phyloP scores from a whole-genome alignment of 148 eudicot species.

The Rhododendron vialii region DNA sequence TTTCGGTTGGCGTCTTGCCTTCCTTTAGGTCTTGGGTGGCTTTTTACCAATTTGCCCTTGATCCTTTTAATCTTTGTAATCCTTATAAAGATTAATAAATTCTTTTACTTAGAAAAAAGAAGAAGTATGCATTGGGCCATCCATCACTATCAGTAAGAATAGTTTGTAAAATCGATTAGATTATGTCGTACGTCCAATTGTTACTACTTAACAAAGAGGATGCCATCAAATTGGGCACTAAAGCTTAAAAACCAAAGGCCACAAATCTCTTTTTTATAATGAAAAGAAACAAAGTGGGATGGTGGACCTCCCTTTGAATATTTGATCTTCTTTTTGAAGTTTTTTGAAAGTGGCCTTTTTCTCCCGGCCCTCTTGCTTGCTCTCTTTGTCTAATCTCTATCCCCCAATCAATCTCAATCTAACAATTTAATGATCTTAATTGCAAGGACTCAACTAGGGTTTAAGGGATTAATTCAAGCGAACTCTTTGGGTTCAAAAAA shows the following conservation, averaged over 20 bases:
- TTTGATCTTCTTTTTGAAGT: constrained; percentile 4
- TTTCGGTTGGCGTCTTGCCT: too few species aligned
- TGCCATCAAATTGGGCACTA: not conserved
- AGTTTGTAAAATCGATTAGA: not conserved
- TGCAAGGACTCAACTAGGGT: too few species aligned
- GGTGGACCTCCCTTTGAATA: constrained; percentile 11
- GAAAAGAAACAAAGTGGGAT: constrained; percentile 15
- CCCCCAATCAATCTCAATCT: not conserved
- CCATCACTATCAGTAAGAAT: not conserved
- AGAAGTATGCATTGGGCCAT: not conserved
- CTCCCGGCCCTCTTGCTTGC: not conserved
- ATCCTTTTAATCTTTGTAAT: too few species aligned
- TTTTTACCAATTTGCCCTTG: too few species aligned
- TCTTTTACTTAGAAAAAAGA: too few species aligned
- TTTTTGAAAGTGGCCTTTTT: constrained; percentile 2
- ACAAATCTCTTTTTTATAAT: not conserved
- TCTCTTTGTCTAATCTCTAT: not conserved
- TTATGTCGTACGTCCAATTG: not conserved
- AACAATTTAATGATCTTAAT: not conserved
- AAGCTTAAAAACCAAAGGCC: not conserved
- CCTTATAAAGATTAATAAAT: too few species aligned
- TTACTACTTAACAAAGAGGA: not conserved
- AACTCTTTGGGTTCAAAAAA: too few species aligned
- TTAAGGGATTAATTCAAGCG: too few species aligned
- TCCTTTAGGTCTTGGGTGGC: too few species aligned